These are phyloP conservation scores for Botrytis tulipae DNA, from an alignment of 2,329 filamentous ascomycete genomes.

Conservation along the genomic window DNA sequence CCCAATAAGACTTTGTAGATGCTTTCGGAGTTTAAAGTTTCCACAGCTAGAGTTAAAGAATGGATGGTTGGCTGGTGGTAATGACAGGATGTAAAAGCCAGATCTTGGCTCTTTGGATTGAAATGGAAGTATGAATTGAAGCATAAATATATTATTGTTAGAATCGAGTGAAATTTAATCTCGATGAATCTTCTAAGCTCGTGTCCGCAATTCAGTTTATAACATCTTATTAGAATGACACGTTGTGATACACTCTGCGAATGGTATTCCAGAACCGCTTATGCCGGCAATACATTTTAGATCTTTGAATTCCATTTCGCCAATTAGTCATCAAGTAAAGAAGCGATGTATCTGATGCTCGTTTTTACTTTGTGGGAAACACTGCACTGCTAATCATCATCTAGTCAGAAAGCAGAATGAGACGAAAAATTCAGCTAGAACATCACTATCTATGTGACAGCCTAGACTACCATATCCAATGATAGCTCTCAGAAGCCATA, in stretches of 20 bases:
- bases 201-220: not conserved
- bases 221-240: not conserved
- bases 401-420: too few relatives aligned
- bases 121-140: not conserved
- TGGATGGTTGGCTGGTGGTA: rapidly evolving
- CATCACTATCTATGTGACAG: not conserved
- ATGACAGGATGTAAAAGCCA: not conserved
- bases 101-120: not conserved
- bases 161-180: not conserved
- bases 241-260: not conserved
- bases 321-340: rapidly evolving
- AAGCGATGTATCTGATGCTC: not conserved
- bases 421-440: too few relatives aligned
- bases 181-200: not conserved
- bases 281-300: not conserved
- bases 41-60: not conserved
- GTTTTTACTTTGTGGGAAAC: rapidly evolving
- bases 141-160: rapidly evolving
- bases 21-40: not conserved
- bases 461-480: not conserved
- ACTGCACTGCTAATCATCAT: not conserved
- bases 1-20: too few relatives aligned
- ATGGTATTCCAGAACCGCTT: rapidly evolving
- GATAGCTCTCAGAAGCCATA: not conserved
- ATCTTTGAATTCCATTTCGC: not conserved